Base-by-base conservation (phyloP, 495 filamentous ascomycete genomes). In the Eremomyces bilateralis region DNA sequence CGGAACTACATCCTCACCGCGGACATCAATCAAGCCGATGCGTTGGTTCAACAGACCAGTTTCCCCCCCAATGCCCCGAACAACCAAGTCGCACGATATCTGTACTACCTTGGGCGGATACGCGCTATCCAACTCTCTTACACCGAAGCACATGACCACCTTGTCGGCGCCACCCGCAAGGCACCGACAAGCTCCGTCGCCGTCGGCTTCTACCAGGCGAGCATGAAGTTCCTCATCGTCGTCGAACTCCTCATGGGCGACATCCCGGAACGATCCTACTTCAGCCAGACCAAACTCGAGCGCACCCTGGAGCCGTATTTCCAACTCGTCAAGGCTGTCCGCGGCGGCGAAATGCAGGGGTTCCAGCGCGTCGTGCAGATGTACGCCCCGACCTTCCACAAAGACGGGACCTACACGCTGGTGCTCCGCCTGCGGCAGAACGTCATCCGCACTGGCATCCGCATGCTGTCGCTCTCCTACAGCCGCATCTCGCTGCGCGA, bases 181-280 rank as follows among this genome's bases (percentile, higher is more conserved):
- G 82, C 88, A 1, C 90, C 88, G 2, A 76, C 84, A 35, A 91
- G 77, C 47, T 65, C 74, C 33, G 76, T 76, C 42, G 88, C 88
- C 3, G 69, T 80, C 29, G 88, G 88, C 1, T 97, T 97, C 57
- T 80, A 90, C 44, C 88, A 92, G 49, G 81, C 82, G 22, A 81
- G 90, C 6, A 88, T 79, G 44, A 95, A 95, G 61, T 65, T 95
- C 22, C 57, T 94, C 39, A 69, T 94, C 4, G 82, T 97, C 6
- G 90, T 97, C 5, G 88, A 97, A 58, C 62, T 97, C 38, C 64
- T 97, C 29, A 97, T 97, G 90, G 88, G 88, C 34, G 88, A 97
- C 55, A 95, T 97, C 42, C 88, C 88, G 20, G 85, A 95, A 47
- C 80, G 88, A 36, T 71, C 80, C 2, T 72, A 83, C 37, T 97